Base-by-base conservation (phyloP, 2,329 filamentous ascomycete genomes). In the Hortaea werneckii region DNA sequence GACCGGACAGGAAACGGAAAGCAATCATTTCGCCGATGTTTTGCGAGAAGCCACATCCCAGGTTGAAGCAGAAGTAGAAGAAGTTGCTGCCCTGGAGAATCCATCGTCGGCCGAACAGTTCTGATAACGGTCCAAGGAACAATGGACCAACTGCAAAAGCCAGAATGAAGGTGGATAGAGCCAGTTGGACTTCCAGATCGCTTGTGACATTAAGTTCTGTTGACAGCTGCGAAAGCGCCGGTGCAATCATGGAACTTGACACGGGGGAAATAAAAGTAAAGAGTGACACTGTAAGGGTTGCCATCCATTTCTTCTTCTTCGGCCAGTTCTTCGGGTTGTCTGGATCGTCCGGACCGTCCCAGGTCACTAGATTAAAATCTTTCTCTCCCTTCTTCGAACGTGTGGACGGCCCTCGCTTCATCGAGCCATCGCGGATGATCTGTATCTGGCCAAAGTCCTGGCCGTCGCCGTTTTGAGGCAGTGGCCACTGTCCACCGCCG, bases 291-390 rank as follows among this genome's bases (percentile, higher is more conserved):
- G 71, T 65, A 35, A 70, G 51, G 0, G 68, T 71, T 1, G 65
- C 67, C 20, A 64, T 56, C 70, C 70, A 72, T 54, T 71, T 71
- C 29, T 63, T 57, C 44, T 58, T 61, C 47, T 63, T 63, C 2
- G 58, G 54, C 69, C 69, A 72, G 46, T 72, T 72, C 50, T 71
- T 70, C 1, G 71, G 71, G 42, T 74, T 73, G 26, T 58, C 58
- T 8, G 66, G 67, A 48, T 74, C 71, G 29, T 70, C 60, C 4
- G 67, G 61, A 2, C 65, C 63, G 45, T 72, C 70, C 70, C 70
- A 74, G 1, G 65, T 67, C 1, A 73, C 68, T 2, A 63, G 50
- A 42, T 62, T 61, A 49, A 52, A 48, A 26, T 63, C 60, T 41
- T 61, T 61, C 48, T 62, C 58, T 20, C 54, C 54, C 41, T 58